These are phyloP conservation scores for Pseudonectria buxi DNA, from an alignment of 2,329 filamentous ascomycete species.

Conservation along the genomic window DNA sequence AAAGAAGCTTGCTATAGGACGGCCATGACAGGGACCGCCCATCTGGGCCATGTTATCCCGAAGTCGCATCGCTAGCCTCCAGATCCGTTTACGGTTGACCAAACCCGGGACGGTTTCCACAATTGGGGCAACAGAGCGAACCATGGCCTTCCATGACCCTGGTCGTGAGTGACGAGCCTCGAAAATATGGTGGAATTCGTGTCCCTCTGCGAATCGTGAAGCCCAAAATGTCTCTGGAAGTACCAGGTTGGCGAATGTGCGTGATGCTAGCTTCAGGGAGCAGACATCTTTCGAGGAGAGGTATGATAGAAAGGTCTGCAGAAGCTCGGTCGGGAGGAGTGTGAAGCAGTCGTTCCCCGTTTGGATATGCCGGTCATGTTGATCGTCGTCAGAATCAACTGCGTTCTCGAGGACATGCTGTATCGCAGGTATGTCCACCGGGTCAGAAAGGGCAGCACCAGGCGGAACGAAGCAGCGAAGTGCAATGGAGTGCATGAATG, in stretches of 20 bases:
- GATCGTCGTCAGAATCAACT: neutral
- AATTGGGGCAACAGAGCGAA: neutral
- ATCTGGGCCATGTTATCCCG: constrained; percentile 1
- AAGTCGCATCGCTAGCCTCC: constrained; percentile 3
- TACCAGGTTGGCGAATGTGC: neutral
- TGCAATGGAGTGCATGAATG: too few species aligned
- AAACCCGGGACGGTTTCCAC: neutral
- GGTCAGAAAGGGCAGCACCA: neutral
- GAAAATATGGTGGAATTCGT: constrained; percentile 5
- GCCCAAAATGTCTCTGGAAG: constrained; percentile 10
- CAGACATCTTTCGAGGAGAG: constrained; percentile 4
- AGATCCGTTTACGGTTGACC: constrained; percentile 7
- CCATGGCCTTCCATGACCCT: constrained; percentile 2
- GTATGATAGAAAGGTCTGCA: constrained; percentile 1
- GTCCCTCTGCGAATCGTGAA: constrained; percentile 1
- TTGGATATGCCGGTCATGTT: neutral
- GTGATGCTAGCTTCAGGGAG: constrained; percentile 2
- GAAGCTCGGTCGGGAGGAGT: constrained; percentile 3
- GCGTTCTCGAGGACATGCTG: neutral
- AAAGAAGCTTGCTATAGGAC: constrained; percentile 1
- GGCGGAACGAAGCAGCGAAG: too few species aligned
- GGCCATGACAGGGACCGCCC: constrained; percentile 1
- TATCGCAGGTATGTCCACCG: neutral
- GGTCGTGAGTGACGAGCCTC: constrained; percentile 1
- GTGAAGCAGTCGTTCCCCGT: constrained; percentile 2